Base-by-base conservation (phyloP, 768 basidiomycete genomes). In the Botryobasidium botryosum region DNA sequence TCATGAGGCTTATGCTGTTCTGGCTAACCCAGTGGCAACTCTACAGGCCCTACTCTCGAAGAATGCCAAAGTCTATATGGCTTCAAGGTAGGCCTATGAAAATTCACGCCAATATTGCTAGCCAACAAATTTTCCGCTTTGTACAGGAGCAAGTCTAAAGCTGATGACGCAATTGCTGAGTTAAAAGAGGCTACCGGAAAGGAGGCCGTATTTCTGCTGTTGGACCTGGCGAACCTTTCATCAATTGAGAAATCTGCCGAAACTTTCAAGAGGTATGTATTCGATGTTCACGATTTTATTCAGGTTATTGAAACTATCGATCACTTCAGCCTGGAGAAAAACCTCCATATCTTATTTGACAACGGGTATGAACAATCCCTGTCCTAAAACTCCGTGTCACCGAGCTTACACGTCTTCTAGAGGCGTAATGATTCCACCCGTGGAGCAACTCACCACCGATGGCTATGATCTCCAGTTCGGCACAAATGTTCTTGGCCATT, bases 11-110 rank as follows among this genome's bases (percentile, higher is more conserved):
- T n/a, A n/a, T n/a, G n/a, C n/a, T n/a, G n/a, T n/a, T n/a, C n/a
- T n/a, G n/a, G n/a, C n/a, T n/a, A n/a, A n/a, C n/a, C n/a, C n/a
- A n/a, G n/a, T n/a, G n/a, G n/a, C n/a, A n/a, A n/a, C n/a, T n/a
- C n/a, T n/a, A n/a, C n/a, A n/a, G n/a, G 67, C 60, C 2, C 66
- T 79, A 6, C 61, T 80, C 15, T 29, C 50, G 7, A 72, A 72
- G 51, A 71, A 77, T 53, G 78, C 77, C 6, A 78, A 69, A 44
- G 77, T 82, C 0, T 81, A 83, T 53, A 52, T 81, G 35, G 74
- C 71, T 0, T 60, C 62, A 5, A 66, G n/a, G n/a, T n/a, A n/a
- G n/a, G n/a, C n/a, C n/a, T n/a, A n/a, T n/a, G n/a, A n/a, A n/a
- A n/a, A n/a, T n/a, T n/a, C n/a, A n/a, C n/a, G n/a, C n/a, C n/a